Evolutionary conservation across 2,329 filamentous ascomycete species (phyloP).

Genomic region (Colletotrichum trifolii): DNA sequence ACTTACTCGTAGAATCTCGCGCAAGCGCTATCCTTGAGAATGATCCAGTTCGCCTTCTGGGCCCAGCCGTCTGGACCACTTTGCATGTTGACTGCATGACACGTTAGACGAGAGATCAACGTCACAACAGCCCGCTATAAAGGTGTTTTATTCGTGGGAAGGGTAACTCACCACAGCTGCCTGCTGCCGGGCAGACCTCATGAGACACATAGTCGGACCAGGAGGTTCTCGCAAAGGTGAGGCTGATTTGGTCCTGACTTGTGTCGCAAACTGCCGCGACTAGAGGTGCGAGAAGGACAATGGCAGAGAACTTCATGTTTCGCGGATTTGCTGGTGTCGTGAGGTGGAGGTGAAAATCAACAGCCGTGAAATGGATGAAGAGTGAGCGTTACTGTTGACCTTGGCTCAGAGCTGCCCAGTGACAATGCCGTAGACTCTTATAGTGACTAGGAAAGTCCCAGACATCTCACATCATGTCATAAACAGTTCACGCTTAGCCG

Average conservation of each 20-base stretch:
- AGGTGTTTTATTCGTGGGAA: not conserved
- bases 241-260: constrained; percentile 3
- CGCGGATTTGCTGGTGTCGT: too few relatives aligned
- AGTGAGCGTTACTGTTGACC: too few relatives aligned
- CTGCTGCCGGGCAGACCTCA: constrained; percentile 11
- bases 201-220: constrained; percentile 5
- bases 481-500: too few relatives aligned
- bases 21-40: constrained; percentile 6
- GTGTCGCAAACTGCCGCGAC: constrained; percentile 9
- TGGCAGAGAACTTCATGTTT: not conserved
- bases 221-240: constrained; percentile 9
- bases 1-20: constrained; percentile 6
- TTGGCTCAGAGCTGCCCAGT: too few relatives aligned
- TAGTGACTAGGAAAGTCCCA: too few relatives aligned
- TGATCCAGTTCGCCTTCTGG: constrained; percentile 8
- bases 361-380: too few relatives aligned
- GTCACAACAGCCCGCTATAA: too few relatives aligned
- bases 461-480: too few relatives aligned
- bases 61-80: constrained; percentile 3
- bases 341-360: too few relatives aligned
- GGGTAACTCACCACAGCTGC: constrained; percentile 6
- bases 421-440: too few relatives aligned
- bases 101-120: not conserved
- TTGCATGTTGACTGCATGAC: constrained; percentile 11
- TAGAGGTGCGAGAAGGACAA: not conserved